phyloP scores from a whole-genome alignment of 2,329 filamentous ascomycete genomes.

The Aspergillus jensenii region DNA sequence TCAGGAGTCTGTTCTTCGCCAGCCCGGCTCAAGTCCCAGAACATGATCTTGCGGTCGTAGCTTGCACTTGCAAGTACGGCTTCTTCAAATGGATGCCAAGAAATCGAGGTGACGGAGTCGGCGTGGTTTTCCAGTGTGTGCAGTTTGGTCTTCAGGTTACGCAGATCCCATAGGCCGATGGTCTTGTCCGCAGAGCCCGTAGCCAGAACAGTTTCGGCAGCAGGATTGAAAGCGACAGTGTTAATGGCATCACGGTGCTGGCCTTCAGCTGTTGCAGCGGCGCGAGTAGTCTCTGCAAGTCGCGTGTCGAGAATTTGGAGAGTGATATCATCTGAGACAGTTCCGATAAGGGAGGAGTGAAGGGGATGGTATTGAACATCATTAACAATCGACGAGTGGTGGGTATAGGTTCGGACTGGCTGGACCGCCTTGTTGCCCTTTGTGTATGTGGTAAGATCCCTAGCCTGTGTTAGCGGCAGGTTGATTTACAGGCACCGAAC shows the following conservation, averaged over 20 bases:
- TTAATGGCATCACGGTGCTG: constrained; percentile 94
- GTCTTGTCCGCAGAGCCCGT: constrained; percentile 96
- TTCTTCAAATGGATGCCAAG: constrained; percentile 92
- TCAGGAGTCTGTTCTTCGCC: constrained; percentile 95
- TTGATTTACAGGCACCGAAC: neutral
- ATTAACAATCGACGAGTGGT: constrained; percentile 90
- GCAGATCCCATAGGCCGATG: constrained; percentile 91
- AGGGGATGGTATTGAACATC: constrained; percentile 94
- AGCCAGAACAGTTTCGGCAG: constrained; percentile 83
- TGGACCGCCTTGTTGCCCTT: constrained; percentile 68
- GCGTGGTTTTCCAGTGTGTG: constrained; percentile 87
- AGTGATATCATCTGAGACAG: constrained; percentile 91
- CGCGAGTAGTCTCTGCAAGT: constrained; percentile 62
- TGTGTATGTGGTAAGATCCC: constrained; percentile 77
- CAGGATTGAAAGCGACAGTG: constrained; percentile 90
- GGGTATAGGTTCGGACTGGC: constrained; percentile 74
- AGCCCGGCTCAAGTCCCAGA: constrained; percentile 91
- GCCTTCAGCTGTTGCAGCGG: constrained; percentile 66
- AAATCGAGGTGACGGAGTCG: constrained; percentile 85
- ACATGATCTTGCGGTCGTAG: constrained; percentile 89
- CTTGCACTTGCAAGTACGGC: constrained; percentile 86
- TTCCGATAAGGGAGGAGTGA: constrained; percentile 81
- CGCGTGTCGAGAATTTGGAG: constrained; percentile 91
- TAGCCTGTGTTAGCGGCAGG: constrained; percentile 31
- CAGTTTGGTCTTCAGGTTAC: constrained; percentile 84